Conservation (phyloP, 169 alveolate species). For the Babesia caballi region DNA sequence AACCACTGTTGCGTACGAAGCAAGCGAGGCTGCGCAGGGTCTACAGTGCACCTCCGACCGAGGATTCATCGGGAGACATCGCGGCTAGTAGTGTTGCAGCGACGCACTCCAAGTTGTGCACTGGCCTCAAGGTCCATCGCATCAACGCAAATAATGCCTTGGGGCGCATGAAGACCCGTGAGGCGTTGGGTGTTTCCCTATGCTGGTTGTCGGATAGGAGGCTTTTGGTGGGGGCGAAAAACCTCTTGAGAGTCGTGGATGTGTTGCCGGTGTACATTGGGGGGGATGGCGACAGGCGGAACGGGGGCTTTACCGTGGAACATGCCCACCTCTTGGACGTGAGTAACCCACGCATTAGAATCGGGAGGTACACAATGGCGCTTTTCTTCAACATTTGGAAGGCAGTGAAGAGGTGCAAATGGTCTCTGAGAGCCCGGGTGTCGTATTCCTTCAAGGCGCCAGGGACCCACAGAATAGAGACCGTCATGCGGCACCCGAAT, state of each 20-base stretch:
- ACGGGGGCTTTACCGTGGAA: neutral
- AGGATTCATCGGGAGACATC: too few relatives aligned
- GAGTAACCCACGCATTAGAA: neutral
- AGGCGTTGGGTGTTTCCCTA: neutral
- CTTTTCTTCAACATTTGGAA: neutral
- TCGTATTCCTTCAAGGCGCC: slow-evolving; percentile 14
- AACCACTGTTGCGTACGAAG: too few relatives aligned
- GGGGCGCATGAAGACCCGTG: neutral
- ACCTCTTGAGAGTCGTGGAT: neutral
- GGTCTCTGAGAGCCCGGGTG: neutral
- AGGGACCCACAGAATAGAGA: neutral
- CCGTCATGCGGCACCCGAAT: neutral
- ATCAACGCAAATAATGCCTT: neutral
- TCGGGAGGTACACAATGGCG: neutral
- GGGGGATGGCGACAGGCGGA: neutral
- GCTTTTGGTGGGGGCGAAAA: neutral
- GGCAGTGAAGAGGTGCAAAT: neutral
- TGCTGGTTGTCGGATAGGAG: slow-evolving; percentile 9
- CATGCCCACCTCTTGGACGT: slow-evolving; percentile 1
- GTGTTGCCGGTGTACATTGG: neutral
- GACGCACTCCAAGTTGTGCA: neutral
- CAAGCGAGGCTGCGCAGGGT: too few relatives aligned
- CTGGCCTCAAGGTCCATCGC: neutral
- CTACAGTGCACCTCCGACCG: too few relatives aligned
- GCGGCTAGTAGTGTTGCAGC: too few relatives aligned